Conservation (phyloP, 2,329 filamentous ascomycete species). For the Neonectria sp. region DNA sequence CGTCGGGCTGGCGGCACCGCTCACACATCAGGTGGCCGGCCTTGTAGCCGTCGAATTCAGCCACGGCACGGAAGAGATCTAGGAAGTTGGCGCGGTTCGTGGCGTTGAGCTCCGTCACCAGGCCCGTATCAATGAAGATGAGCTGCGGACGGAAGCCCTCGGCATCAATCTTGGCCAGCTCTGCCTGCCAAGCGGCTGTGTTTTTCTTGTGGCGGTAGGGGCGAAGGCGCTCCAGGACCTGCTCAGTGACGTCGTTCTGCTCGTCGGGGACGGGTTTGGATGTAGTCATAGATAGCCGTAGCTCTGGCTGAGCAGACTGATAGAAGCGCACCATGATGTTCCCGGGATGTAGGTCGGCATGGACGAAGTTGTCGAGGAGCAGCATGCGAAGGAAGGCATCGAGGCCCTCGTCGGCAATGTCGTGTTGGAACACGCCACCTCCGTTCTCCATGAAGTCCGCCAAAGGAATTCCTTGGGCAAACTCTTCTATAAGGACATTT, state of each 20-base stretch:
- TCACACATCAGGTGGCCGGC: slow-evolving; percentile 97
- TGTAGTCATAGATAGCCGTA: slow-evolving; percentile 57
- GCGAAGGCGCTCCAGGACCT: slow-evolving; percentile 84
- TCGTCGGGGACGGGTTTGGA: slow-evolving; percentile 59
- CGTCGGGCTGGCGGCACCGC: slow-evolving; percentile 91
- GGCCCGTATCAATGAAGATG: slow-evolving; percentile 96
- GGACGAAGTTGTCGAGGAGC: slow-evolving; percentile 96
- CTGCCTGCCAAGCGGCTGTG: slow-evolving; percentile 78
- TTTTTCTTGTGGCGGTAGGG: slow-evolving; percentile 77
- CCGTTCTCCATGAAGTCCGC: slow-evolving; percentile 92
- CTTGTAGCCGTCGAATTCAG: slow-evolving; percentile 97
- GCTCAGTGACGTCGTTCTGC: slow-evolving; percentile 85
- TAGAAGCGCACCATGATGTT: slow-evolving; percentile 99
- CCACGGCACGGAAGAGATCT: slow-evolving; percentile 94
- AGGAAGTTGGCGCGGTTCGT: slow-evolving; percentile 92
- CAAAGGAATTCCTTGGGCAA: slow-evolving; percentile 93
- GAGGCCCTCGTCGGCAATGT: slow-evolving; percentile 94
- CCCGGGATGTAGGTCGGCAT: slow-evolving; percentile 95
- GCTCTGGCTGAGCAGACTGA: slow-evolving; percentile 80
- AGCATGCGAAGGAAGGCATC: slow-evolving; percentile 98
- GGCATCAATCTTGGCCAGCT: slow-evolving; percentile 82
- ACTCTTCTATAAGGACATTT: slow-evolving; percentile 94
- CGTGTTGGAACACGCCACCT: slow-evolving; percentile 91
- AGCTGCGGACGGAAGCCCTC: slow-evolving; percentile 95
- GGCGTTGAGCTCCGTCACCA: slow-evolving; percentile 93